Base-by-base conservation (phyloP, 2,329 filamentous ascomycete genomes). In the Dothistroma septosporum region DNA sequence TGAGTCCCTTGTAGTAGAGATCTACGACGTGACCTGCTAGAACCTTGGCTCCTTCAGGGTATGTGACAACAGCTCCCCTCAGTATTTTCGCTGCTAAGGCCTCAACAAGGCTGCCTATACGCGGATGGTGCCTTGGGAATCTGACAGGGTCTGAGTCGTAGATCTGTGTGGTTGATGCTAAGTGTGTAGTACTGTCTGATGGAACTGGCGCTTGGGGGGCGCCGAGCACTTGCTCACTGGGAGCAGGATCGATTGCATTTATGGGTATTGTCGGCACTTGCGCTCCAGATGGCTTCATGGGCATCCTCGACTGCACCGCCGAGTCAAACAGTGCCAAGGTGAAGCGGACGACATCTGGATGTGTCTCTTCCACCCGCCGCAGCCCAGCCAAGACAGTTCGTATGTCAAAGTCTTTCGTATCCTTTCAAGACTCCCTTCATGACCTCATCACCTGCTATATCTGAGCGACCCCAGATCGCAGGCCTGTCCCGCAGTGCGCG, bases 391-490 rank as follows among this genome's bases (percentile, higher is more conserved):
- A 4, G 21, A 55, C 19, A 14, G 19, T 19, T 4, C 9, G 35
- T 9, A 55, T 31, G 11, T 32, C 24, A 16, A 10, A 22, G 21
- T 21, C n/a, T 47, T n/a, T 31, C 28, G 14, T 35, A 4, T n/a
- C 21, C 14, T n/a, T 50, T n/a, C 19, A 59, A 35, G 28, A 49
- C 28, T 19, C 48, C 57, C 14, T 54, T 37, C 31, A 62, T 35
- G 11, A 62, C 53, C 10, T 24, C 19, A 49, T 62, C 60, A 16
- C 52, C 60, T 12, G 53, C 53, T 6, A 56, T 48, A 8, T 59
- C 60, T 3, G 37, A 28, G 4, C 53, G 46, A 31, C 57, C 55
- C 31, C 57, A 57, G 10, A 59, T 19, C 8, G 60, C 53, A 16
- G 35, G 28, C 19, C 53, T 35, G n/a, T 32, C 32, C 28, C 49